A percentile compares a stretch with the other conserved stretches of the same genome.
Conservation (phyloP, 805 yeast species). For the Lipomyces sp. region DNA sequence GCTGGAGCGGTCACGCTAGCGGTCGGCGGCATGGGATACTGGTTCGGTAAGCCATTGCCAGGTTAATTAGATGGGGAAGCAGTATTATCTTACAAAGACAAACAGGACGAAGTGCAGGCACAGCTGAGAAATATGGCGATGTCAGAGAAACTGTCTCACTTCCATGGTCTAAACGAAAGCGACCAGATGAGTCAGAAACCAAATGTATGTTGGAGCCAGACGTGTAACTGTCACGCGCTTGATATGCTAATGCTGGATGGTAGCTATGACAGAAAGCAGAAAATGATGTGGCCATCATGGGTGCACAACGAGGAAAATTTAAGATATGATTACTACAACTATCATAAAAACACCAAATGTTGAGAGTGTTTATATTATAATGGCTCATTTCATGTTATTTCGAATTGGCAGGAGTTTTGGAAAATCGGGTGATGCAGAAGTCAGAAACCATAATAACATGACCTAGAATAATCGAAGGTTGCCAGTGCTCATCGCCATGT, state of each 20-base stretch:
- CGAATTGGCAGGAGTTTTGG: background rate
- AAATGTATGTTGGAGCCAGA: background rate
- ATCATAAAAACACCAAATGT: background rate
- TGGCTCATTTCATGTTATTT: background rate
- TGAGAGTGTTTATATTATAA: background rate
- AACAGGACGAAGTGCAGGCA: conserved; percentile 12
- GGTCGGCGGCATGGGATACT: conserved; percentile 29
- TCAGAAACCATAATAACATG: background rate
- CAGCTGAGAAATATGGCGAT: conserved; percentile 13
- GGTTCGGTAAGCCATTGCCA: conserved; percentile 24
- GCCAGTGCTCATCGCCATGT: background rate
- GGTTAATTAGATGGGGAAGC: background rate
- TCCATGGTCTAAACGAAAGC: conserved; percentile 7
- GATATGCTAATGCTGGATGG: background rate
- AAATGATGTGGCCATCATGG: background rate
- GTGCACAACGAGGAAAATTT: too few species aligned
- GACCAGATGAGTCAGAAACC: background rate
- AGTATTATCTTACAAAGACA: background rate
- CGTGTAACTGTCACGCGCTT: background rate
- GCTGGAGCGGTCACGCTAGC: conserved; percentile 19
- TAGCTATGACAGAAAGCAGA: background rate
- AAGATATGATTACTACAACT: background rate
- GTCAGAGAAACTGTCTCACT: background rate
- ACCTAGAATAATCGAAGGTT: background rate
- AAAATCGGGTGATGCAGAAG: background rate